Conservation (phyloP, 2,329 filamentous ascomycete species). For the Helicocarpus griseus region DNA sequence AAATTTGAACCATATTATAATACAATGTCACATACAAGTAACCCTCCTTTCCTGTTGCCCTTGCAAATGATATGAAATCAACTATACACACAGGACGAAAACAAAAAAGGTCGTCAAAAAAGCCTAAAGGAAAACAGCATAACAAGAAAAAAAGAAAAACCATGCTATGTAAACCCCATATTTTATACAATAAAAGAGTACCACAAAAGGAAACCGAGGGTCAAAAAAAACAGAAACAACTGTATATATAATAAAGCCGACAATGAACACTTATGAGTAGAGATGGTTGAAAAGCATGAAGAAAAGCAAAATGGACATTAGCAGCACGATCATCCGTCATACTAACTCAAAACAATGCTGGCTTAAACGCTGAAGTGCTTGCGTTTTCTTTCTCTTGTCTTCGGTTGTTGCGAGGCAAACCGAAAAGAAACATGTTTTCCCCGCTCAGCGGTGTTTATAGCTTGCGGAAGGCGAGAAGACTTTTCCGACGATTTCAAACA, state of each 20-base stretch:
- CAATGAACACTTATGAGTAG: neutral
- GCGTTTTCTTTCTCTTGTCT: neutral
- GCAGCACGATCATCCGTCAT: neutral
- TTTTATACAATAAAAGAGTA: constrained; percentile 10
- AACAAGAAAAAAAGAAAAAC: constrained; percentile 19
- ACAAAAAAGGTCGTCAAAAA: constrained; percentile 17
- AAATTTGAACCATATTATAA: neutral
- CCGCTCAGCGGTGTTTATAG: neutral
- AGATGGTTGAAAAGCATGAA: neutral
- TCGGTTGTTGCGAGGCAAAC: neutral
- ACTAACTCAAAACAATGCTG: neutral
- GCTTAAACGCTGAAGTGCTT: neutral
- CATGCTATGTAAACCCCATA: constrained; percentile 22
- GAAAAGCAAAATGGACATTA: neutral
- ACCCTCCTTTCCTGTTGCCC: neutral
- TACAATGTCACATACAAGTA: neutral
- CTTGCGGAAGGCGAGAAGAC: neutral
- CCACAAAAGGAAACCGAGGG: constrained; percentile 20
- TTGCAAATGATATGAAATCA: neutral
- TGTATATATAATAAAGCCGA: neutral
- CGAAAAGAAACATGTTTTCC: neutral
- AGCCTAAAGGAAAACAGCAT: constrained; percentile 17
- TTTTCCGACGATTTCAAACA: neutral
- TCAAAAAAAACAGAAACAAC: constrained; percentile 9
- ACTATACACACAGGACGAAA: constrained; percentile 15